Percentiles rank a stretch among this genome's conserved stretches.
Conservation (phyloP, 1,284 basidiomycete species). For the Schizopora paradoxa region DNA sequence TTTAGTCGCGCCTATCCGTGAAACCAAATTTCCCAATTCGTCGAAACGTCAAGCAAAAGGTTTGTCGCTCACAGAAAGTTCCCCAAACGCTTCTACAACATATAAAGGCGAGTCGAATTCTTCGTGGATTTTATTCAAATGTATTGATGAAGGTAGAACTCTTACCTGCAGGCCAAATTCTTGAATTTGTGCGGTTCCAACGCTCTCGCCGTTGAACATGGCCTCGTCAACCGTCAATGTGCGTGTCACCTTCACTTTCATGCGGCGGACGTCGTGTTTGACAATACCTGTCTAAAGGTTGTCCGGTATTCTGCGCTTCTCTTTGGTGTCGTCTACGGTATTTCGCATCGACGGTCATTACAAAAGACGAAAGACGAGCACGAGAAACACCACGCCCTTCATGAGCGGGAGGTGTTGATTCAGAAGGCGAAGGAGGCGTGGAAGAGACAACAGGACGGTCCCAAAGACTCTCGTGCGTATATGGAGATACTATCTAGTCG, state of each 20-base stretch:
- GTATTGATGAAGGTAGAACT: too few relatives aligned
- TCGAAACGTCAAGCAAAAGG: too few relatives aligned
- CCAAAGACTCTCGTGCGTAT: conserved; percentile 48
- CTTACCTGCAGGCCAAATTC: too few relatives aligned
- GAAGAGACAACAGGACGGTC: conserved; percentile 64
- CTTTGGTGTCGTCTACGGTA: conserved; percentile 87
- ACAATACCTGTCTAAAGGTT: conserved; percentile 53
- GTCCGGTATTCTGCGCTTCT: conserved; percentile 92
- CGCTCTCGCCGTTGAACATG: too few relatives aligned
- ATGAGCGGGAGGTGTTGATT: conserved; percentile 75
- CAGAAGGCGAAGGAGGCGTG: conserved; percentile 89
- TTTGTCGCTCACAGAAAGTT: too few relatives aligned
- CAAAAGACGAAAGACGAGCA: conserved; percentile 77
- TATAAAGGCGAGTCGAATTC: too few relatives aligned
- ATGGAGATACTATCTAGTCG: conserved; percentile 3
- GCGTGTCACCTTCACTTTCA: conserved; percentile 18
- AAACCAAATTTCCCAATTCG: too few relatives aligned
- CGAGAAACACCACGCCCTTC: conserved; percentile 61
- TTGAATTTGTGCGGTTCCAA: too few relatives aligned
- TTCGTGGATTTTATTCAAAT: too few relatives aligned
- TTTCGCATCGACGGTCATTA: conserved; percentile 86
- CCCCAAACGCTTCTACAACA: too few relatives aligned
- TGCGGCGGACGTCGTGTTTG: neutral
- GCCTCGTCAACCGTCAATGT: conserved; percentile 64
- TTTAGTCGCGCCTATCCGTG: too few relatives aligned